Base-by-base conservation (phyloP, 768 basidiomycete species). In the Filobasidium wieringae region DNA sequence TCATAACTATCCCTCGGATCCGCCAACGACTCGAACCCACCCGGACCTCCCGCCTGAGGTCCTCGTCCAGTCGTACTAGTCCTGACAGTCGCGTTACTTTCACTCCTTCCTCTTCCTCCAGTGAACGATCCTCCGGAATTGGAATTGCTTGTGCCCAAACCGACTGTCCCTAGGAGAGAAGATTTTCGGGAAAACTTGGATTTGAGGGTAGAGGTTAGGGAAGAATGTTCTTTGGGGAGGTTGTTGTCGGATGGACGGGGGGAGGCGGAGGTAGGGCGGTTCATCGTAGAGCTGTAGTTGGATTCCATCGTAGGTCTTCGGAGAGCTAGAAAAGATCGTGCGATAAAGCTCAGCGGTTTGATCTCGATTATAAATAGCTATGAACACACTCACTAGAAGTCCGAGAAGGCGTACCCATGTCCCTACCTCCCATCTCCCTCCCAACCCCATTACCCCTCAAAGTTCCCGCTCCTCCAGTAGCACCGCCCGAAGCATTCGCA, bases 11-110 rank as follows among this genome's bases (percentile, higher is more conserved):
- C 24, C 27, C 50, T 11, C 36, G 50, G 54, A 14, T 68, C 68
- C 3, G 62, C 57, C 14, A 68, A 47, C 14, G 62, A 22, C 14
- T 63, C 61, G 41, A 65, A 68, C 12, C 40, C 49, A 29, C 37
- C 57, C 27, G 41, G n/a, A 5, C 58, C 66, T 9, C 19, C 17
- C 27, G 32, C 40, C 24, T 51, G 31, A 17, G 58, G 63, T 3
- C 64, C 36, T 19, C 62, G 62, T n/a, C 27, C 50, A 2, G 43
- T 47, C 17, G 26, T 24, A 31, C 33, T 55, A 32, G 65, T 67
- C 30, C 66, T 54, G 11, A 63, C 63, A 0, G 65, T 65, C 12
- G 69, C 65, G 29, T 60, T 64, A 50, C 65, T 67, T 7, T 51
- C 63, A 39, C 64, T 68, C 41, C 71, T 43, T 7, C 41, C 61